phyloP scores from a whole-genome alignment of 1,139 yeast species.

The Geotrichum macrosporum region DNA sequence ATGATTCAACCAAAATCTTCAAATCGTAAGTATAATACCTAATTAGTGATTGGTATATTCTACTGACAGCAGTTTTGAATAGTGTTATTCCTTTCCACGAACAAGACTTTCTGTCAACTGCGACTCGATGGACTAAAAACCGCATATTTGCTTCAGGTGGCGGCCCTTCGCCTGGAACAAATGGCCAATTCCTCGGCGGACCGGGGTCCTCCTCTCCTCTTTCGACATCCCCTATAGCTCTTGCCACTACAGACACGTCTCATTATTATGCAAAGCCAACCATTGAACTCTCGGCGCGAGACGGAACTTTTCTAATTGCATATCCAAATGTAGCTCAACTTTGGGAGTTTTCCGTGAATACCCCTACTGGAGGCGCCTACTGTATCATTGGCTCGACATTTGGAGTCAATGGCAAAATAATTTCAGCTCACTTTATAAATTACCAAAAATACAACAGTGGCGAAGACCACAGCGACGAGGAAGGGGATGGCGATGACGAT shows the following conservation, averaged over 20 bases:
- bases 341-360: conserved; percentile 24
- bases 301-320: conserved; percentile 24
- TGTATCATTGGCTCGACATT: conserved; percentile 27
- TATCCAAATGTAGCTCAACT: conserved; percentile 28
- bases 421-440: conserved; percentile 19
- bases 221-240: conserved; percentile 14
- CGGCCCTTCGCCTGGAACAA: conserved; percentile 3
- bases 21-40: conserved; percentile 24
- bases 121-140: conserved; percentile 32
- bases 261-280: conserved; percentile 20
- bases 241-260: conserved; percentile 15
- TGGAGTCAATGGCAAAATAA: conserved; percentile 26
- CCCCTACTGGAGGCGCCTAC: conserved; percentile 23
- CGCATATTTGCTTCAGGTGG: conserved; percentile 24
- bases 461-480: no score
- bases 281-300: conserved; percentile 17
- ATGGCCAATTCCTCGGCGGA: conserved; percentile 17
- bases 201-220: conserved; percentile 20
- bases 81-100: conserved; percentile 27
- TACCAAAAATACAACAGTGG: no score
- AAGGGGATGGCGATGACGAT: background rate
- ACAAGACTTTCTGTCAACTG: conserved; percentile 28
- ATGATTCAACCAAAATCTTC: conserved; percentile 26
- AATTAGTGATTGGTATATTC: background rate
- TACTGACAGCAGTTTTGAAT: background rate